Conservation (phyloP, 2,329 filamentous ascomycete genomes). For the Neonectria hederae region DNA sequence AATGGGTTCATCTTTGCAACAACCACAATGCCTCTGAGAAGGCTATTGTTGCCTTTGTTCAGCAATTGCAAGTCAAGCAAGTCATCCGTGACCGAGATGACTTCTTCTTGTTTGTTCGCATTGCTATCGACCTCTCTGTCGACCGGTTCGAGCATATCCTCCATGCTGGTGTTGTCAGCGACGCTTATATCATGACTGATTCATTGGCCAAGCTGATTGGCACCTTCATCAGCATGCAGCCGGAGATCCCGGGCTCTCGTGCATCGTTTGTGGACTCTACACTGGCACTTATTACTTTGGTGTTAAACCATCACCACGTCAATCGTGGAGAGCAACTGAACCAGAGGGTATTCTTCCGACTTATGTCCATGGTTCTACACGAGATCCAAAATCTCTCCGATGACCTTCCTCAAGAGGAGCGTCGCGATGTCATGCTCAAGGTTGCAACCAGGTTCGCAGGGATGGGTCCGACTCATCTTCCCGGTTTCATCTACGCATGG, state of each 20-base stretch:
- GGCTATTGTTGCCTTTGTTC: conserved; percentile 78
- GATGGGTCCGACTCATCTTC: conserved; percentile 79
- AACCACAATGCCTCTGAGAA: conserved; percentile 80
- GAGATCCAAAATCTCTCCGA: conserved; percentile 71
- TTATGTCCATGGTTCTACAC: conserved; percentile 85
- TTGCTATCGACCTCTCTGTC: conserved; percentile 82
- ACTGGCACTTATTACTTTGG: conserved; percentile 78
- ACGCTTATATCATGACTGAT: conserved; percentile 73
- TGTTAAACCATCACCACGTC: conserved; percentile 86
- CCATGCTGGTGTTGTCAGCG: conserved; percentile 66
- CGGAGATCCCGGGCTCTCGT: conserved; percentile 70
- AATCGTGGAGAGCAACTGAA: conserved; percentile 84
- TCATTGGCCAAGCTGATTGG: conserved; percentile 83
- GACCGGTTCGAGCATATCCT: conserved; percentile 79
- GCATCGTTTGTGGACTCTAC: conserved; percentile 80
- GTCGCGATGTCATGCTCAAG: conserved; percentile 74
- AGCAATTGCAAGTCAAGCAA: conserved; percentile 80
- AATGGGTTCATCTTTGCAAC: conserved; percentile 88
- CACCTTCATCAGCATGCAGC: conserved; percentile 77
- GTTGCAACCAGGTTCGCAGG: conserved; percentile 77
- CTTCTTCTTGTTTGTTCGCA: conserved; percentile 80
- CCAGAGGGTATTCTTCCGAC: conserved; percentile 88
- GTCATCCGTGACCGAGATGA: conserved; percentile 80
- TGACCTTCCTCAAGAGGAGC: conserved; percentile 68
- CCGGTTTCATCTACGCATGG: conserved; percentile 89